Conservation (phyloP, 805 yeast genomes). For the Deakozyma indianensis region DNA sequence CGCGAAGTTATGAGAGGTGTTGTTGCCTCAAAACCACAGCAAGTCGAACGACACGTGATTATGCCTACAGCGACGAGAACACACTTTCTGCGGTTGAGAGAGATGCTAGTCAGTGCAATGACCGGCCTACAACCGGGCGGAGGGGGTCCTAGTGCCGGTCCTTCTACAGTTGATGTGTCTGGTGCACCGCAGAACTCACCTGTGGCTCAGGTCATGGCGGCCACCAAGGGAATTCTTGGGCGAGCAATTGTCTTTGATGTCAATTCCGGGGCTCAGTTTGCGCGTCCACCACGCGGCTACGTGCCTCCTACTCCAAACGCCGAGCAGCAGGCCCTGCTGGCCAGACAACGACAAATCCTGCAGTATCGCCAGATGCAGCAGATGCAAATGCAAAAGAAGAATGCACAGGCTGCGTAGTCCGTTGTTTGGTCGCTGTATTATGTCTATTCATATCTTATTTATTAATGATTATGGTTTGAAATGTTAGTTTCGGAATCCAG, state of each 20-base stretch:
- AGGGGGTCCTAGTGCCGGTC: slow-evolving; percentile 4
- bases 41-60: slow-evolving; percentile 54
- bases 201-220: slow-evolving; percentile 15
- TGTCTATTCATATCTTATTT: not conserved
- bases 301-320: not conserved
- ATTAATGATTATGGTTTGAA: not conserved
- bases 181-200: slow-evolving; percentile 1
- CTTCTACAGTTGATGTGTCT: slow-evolving; percentile 1
- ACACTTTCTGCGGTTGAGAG: slow-evolving; percentile 66
- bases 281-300: slow-evolving; percentile 16
- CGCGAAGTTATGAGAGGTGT: slow-evolving; percentile 80
- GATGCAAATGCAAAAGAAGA: not conserved
- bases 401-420: not conserved
- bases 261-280: slow-evolving; percentile 12
- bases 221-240: slow-evolving; percentile 21
- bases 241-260: slow-evolving; percentile 21
- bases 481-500: not conserved
- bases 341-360: not conserved
- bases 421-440: too few species aligned
- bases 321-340: not conserved
- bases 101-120: slow-evolving; percentile 75
- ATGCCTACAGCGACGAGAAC: slow-evolving; percentile 57
- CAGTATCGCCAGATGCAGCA: not conserved
- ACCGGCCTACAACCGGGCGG: slow-evolving; percentile 34
- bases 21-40: slow-evolving; percentile 61